Base-by-base conservation (phyloP, 345 rosid genomes). In the Stellera chamaejasme region DNA sequence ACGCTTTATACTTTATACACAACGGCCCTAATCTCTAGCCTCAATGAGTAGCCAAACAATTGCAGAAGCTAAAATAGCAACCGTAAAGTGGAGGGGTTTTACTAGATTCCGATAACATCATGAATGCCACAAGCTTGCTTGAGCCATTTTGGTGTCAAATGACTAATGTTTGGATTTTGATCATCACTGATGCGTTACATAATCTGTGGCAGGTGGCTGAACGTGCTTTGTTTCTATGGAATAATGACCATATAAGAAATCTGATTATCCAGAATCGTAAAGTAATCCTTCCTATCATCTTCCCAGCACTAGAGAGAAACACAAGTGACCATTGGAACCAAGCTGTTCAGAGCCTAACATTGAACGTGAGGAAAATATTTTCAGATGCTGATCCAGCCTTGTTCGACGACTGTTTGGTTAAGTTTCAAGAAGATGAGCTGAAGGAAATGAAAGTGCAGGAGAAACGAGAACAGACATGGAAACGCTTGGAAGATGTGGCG, bases 331-430 rank as follows among this genome's bases (percentile, higher is more conserved):
- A 82, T 44, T 82, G 88, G 88, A 72, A 79, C 66, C 84, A 74
- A 67, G 88, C 84, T 49, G 88, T 82, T 48, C 88, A 79, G 66
- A 79, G 84, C 65, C 64, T 82, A 42, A 79, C 84, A 10, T 56
- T 79, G 64, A 76, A 79, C 61, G 82, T 82, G 48, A 67, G 77
- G 53, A 82, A 79, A 73, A 79, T 78, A 51, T 66, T 86, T 55
- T 72, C 72, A 0, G 87, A 83, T 65, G 66, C 77, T 5, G 85
- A 83, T 70, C 83, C 69, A 69, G 57, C 57, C 55, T 74, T 82
- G 19, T 85, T 85, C 54, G 90, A 85, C 10, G 90, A 88, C 49
- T 88, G 90, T 66, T 71, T 79, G 68, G 66, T 59, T 13, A 80
- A 68, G 60, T 82, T 70, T 65, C 73, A 72, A 68, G 93, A 80